Conservation (phyloP, 495 filamentous ascomycete species). For the Penicillium egyptiacum region DNA sequence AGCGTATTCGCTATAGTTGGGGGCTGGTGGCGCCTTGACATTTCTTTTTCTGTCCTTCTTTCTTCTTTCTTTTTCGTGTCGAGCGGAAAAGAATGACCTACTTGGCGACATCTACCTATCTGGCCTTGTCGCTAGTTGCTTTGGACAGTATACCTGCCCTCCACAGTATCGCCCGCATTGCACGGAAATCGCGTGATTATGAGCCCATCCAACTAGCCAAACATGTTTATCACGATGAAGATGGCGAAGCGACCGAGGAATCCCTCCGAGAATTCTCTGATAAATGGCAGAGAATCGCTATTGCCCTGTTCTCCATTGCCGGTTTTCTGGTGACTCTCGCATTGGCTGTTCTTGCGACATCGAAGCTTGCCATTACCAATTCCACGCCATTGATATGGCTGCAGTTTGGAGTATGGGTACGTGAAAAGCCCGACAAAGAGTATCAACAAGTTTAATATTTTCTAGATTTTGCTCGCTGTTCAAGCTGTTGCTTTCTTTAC, state of each 20-base stretch:
- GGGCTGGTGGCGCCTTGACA: neutral
- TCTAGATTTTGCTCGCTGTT: constrained; percentile 29
- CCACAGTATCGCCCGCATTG: constrained; percentile 24
- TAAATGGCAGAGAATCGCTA: constrained; percentile 26
- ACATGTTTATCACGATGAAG: constrained; percentile 31
- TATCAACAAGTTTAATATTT: neutral
- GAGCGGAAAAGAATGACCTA: constrained; percentile 24
- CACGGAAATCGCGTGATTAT: constrained; percentile 22
- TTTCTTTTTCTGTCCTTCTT: neutral
- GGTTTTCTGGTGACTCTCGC: constrained; percentile 24
- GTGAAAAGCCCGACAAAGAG: constrained; percentile 12
- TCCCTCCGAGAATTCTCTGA: constrained; percentile 34
- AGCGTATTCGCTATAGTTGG: neutral
- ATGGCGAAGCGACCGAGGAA: constrained; percentile 34
- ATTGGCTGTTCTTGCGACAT: constrained; percentile 26
- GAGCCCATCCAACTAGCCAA: constrained; percentile 20
- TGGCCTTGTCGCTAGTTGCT: constrained; percentile 31
- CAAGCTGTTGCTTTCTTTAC: constrained; percentile 39
- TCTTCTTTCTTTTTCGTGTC: neutral
- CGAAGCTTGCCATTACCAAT: constrained; percentile 1
- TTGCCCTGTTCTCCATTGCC: constrained; percentile 20
- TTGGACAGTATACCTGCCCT: constrained; percentile 28
- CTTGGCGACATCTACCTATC: constrained; percentile 17
- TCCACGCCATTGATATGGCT: constrained; percentile 33
- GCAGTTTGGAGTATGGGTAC: constrained; percentile 39